Conservation (phyloP, 23 red algal species). For the Gracilaria domingensis region DNA sequence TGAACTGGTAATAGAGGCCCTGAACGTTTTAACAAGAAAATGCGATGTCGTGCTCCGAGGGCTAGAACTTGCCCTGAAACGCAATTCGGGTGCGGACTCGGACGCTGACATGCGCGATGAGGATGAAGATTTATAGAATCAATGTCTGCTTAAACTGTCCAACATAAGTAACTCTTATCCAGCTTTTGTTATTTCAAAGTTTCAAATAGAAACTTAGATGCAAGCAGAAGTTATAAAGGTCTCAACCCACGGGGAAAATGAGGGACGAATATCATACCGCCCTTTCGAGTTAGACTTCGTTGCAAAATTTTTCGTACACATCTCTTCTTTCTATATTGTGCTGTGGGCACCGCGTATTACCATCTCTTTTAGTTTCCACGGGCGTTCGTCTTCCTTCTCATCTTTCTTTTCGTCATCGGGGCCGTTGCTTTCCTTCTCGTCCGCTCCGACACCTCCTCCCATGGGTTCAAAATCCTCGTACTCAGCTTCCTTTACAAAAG, state of each 20-base stretch:
- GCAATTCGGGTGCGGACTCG: constrained; percentile 37
- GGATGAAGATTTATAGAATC: not conserved
- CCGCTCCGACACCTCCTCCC: constrained; percentile 57
- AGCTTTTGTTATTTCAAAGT: not conserved
- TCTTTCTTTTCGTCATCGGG: not conserved
- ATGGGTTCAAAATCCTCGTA: constrained; percentile 59
- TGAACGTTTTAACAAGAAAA: constrained; percentile 81
- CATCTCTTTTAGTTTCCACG: constrained; percentile 99
- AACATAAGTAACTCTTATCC: not conserved
- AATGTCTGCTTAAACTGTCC: not conserved
- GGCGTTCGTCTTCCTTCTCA: constrained; percentile 2
- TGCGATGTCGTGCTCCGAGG: constrained; percentile 69
- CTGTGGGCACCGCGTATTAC: constrained; percentile 93
- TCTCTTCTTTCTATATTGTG: constrained; percentile 68
- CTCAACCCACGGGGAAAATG: too few species aligned
- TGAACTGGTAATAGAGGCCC: constrained; percentile 69
- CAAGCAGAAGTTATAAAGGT: not conserved
- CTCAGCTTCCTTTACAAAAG: constrained; percentile 65
- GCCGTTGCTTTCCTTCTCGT: constrained; percentile 25
- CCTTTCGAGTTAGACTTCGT: too few species aligned
- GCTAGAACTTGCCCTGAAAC: constrained; percentile 67
- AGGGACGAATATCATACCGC: too few species aligned
- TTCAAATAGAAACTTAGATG: not conserved
- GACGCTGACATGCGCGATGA: constrained; percentile 17
- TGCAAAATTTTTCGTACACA: too few species aligned